Conservation (phyloP, 805 yeast species). For the Starmerella apicola region DNA sequence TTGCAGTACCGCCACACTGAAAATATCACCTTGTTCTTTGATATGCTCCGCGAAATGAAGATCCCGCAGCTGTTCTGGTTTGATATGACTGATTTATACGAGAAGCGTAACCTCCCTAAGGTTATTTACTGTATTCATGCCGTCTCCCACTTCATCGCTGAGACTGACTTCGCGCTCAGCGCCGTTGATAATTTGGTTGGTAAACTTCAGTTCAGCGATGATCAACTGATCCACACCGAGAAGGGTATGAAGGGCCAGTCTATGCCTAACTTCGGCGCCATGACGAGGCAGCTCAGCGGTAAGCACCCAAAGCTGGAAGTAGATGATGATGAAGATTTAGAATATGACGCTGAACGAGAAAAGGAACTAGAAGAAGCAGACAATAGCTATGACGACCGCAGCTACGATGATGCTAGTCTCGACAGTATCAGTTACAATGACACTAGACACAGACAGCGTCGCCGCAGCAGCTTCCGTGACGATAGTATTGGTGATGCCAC, state of each 20-base stretch:
- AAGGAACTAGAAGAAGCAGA: not conserved
- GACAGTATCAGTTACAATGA: not conserved
- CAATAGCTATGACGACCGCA: not conserved
- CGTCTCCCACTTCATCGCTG: constrained; percentile 56
- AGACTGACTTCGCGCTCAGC: constrained; percentile 40
- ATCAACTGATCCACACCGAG: constrained; percentile 58
- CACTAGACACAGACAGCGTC: not conserved
- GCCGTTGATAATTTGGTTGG: constrained; percentile 52
- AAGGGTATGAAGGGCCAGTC: constrained; percentile 47
- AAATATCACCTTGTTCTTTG: constrained; percentile 73
- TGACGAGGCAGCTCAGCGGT: constrained; percentile 32
- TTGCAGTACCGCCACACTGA: constrained; percentile 85
- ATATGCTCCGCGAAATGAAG: constrained; percentile 49
- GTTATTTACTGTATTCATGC: constrained; percentile 92
- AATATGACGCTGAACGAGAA: not conserved
- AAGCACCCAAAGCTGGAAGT: constrained; percentile 10
- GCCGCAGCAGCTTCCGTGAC: not conserved
- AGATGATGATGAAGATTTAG: not conserved
- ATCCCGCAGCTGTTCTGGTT: constrained; percentile 83
- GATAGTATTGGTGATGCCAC: not conserved
- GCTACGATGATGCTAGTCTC: not conserved
- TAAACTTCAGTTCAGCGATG: constrained; percentile 47
- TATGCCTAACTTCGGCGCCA: constrained; percentile 62
- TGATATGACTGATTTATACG: constrained; percentile 86
- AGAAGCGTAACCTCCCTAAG: constrained; percentile 81